phyloP scores from a whole-genome alignment of 805 yeast genomes.

The Hyphopichia homilentoma region DNA sequence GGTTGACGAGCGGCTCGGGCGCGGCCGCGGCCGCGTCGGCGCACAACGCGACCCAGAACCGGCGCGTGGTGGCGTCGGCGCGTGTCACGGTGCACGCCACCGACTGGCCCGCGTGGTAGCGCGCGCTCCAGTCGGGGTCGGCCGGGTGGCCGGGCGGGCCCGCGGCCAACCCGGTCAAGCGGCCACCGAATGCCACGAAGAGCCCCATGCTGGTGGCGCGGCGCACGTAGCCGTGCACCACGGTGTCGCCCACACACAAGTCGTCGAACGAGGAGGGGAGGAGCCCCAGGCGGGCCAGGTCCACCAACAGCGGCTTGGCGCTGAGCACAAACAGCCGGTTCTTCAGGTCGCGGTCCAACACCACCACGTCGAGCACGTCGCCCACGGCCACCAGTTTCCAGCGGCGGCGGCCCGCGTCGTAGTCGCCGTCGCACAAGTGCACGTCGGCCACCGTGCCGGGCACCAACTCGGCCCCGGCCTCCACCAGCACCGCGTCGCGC shows the following conservation, averaged over 20 bases:
- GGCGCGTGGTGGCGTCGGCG: constrained; percentile 62
- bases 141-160: constrained; percentile 45
- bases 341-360: constrained; percentile 62
- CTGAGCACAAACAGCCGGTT: constrained; percentile 61
- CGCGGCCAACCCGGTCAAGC: constrained; percentile 74
- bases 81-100: constrained; percentile 63
- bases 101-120: constrained; percentile 65
- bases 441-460: constrained; percentile 73
- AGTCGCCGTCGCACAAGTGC: constrained; percentile 73
- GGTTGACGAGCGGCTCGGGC: constrained; percentile 41
- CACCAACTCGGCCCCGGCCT: constrained; percentile 46
- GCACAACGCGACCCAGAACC: constrained; percentile 64
- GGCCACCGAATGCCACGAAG: constrained; percentile 77
- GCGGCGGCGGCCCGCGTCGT: constrained; percentile 64
- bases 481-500: constrained; percentile 68
- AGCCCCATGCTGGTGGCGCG: constrained; percentile 78
- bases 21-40: constrained; percentile 21
- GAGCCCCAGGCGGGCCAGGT: constrained; percentile 49
- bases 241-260: constrained; percentile 38
- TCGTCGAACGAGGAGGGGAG: constrained; percentile 64
- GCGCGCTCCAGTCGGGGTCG: constrained; percentile 47
- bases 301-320: constrained; percentile 62
- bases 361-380: constrained; percentile 54
- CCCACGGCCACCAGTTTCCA: constrained; percentile 66
- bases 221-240: constrained; percentile 70